Percentiles rank a stretch among this genome's conserved stretches.
Conservation (phyloP, 768 basidiomycete genomes). For the Pisolithus albus region DNA sequence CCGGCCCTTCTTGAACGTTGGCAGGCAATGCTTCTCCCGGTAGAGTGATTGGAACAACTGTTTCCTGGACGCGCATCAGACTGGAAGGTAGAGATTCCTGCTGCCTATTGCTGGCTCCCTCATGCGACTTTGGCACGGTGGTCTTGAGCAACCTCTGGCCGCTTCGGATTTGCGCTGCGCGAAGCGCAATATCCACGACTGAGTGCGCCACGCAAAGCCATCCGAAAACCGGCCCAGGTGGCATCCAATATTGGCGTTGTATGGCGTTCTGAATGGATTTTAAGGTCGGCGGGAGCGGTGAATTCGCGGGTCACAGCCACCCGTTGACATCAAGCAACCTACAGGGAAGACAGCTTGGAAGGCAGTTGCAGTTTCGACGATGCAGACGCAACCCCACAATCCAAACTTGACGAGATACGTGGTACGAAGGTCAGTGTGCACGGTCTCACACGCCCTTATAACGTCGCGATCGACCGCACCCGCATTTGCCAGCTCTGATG, state of each 20-base stretch:
- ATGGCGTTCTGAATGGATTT: no score
- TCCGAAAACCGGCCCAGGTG: conserved; percentile 63
- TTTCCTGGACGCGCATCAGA: neutral
- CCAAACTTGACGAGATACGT: conserved; percentile 27
- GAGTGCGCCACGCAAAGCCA: conserved; percentile 65
- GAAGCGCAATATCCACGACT: conserved; percentile 50
- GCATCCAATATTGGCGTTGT: conserved; percentile 36
- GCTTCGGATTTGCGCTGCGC: conserved; percentile 55
- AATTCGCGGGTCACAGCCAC: no score
- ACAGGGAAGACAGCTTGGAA: neutral
- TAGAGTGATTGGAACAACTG: neutral
- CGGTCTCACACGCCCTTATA: neutral
- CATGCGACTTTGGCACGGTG: neutral
- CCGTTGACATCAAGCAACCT: no score
- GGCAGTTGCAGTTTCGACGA: conserved; percentile 3
- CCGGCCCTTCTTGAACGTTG: no score
- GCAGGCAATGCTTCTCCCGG: neutral
- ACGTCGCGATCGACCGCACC: neutral
- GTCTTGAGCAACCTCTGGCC: conserved; percentile 24
- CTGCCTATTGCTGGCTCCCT: neutral
- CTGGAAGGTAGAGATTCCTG: neutral
- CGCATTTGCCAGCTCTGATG: conserved; percentile 53
- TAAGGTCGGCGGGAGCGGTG: no score
- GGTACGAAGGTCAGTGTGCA: conserved; percentile 22
- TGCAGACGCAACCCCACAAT: conserved; percentile 17